A percentile compares a stretch with the other conserved stretches of the same genome.
Evolutionary conservation across 1,284 basidiomycete species (phyloP).

Genomic region (Cystobasidium slooffiae): DNA sequence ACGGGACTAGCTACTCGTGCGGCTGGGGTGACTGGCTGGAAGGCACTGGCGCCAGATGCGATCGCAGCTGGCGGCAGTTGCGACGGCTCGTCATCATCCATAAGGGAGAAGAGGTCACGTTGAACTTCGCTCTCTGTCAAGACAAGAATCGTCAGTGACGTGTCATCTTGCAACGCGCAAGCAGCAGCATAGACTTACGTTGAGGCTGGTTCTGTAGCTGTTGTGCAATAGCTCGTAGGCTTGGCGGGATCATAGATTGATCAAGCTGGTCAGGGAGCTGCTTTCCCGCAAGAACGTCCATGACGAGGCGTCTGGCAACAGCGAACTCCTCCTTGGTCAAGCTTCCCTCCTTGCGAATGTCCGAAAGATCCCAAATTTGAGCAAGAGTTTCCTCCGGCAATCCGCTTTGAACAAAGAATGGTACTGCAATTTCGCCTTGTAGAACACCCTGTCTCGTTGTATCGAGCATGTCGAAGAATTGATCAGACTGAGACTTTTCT

Average conservation of each 20-base stretch:
- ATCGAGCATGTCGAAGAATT: constrained; percentile 84
- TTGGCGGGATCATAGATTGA: constrained; percentile 76
- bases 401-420: constrained; percentile 93
- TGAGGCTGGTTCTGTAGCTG: constrained; percentile 39
- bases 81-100: constrained; percentile 73
- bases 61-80: constrained; percentile 61
- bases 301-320: constrained; percentile 93
- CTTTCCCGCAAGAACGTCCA: constrained; percentile 80
- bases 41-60: constrained; percentile 61
- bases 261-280: constrained; percentile 77
- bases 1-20: constrained; percentile 36
- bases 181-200: background rate
- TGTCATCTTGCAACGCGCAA: background rate
- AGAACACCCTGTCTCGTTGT: constrained; percentile 75
- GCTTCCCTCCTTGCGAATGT: constrained; percentile 84
- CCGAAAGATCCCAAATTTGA: constrained; percentile 93
- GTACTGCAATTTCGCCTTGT: constrained; percentile 91
- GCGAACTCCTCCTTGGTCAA: constrained; percentile 93
- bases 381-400: constrained; percentile 83
- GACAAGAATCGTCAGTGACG: no score
- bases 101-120: constrained; percentile 59
- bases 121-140: constrained; percentile 53
- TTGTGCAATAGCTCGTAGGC: constrained; percentile 61
- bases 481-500: constrained; percentile 81
- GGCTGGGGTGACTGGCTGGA: constrained; percentile 45